Percentiles rank a stretch among this genome's conserved stretches.
Evolutionary conservation across 495 filamentous ascomycete species (phyloP).

Genomic region (Tetracladium setigerum): DNA sequence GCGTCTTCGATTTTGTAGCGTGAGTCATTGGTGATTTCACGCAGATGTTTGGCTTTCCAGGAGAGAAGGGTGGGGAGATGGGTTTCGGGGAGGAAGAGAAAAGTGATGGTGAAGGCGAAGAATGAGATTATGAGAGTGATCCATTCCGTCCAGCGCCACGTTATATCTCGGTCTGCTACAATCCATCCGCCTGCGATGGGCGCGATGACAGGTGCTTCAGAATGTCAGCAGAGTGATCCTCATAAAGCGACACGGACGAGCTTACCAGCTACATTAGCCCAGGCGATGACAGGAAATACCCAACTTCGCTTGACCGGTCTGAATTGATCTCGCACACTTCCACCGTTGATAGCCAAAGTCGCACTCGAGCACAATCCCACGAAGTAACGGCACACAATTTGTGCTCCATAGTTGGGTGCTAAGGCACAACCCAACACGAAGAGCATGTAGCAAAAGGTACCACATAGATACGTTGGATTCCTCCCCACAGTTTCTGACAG

Average conservation of each 20-base stretch:
- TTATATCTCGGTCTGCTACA: conserved; percentile 8
- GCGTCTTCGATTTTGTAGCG: conserved; percentile 60
- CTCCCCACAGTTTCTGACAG: conserved; percentile 30
- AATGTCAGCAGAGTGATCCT: too few relatives aligned
- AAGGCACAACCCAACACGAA: conserved; percentile 27
- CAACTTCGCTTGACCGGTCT: conserved; percentile 24
- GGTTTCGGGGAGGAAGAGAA: conserved; percentile 45
- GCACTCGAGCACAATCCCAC: conserved; percentile 26
- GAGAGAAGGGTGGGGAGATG: conserved; percentile 46
- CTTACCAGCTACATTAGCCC: conserved; percentile 28
- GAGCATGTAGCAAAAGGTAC: conserved; percentile 25
- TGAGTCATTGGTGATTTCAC: conserved; percentile 56
- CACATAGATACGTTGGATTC: conserved; percentile 26
- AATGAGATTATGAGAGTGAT: conserved; percentile 69
- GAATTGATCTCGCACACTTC: conserved; percentile 26
- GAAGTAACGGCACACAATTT: conserved; percentile 27
- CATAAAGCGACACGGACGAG: too few relatives aligned
- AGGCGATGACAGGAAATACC: conserved; percentile 26
- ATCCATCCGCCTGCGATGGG: conserved; percentile 28
- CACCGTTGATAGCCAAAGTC: conserved; percentile 27
- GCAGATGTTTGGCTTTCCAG: conserved; percentile 52
- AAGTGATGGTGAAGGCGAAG: conserved; percentile 30
- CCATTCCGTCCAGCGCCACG: conserved; percentile 62
- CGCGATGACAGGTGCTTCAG: conserved; percentile 25
- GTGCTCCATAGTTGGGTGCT: conserved; percentile 22